These are phyloP conservation scores for Leishmania major DNA, from an alignment of 208 protist genomes.

Conservation along the genomic window DNA sequence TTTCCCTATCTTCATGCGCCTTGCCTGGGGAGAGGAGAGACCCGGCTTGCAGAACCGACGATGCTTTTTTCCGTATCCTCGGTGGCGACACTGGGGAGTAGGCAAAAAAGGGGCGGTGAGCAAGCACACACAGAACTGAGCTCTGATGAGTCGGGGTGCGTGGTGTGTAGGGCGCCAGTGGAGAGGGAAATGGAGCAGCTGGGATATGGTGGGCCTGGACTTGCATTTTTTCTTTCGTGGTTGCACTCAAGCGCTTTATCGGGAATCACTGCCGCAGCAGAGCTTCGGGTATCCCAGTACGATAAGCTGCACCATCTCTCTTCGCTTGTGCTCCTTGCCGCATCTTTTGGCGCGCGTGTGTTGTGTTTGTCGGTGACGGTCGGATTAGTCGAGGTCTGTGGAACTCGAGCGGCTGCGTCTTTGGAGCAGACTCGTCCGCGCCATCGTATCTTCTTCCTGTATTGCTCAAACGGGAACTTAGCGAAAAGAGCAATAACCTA, in stretches of 20 bases:
- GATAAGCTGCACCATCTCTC: neutral
- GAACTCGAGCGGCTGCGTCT: neutral
- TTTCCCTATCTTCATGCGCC: neutral
- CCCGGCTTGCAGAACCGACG: neutral
- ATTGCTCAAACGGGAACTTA: neutral
- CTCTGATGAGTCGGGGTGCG: neutral
- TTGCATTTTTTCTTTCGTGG: slow-evolving; percentile 5
- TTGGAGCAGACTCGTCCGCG: neutral
- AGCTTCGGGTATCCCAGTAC: neutral
- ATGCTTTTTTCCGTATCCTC: neutral
- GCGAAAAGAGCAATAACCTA: neutral
- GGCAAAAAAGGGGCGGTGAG: neutral
- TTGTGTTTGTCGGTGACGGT: neutral
- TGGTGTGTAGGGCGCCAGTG: neutral
- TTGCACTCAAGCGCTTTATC: neutral
- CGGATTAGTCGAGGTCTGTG: neutral
- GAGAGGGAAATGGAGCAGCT: neutral
- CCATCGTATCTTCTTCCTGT: slow-evolving; percentile 1
- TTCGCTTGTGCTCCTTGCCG: neutral
- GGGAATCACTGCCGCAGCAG: neutral
- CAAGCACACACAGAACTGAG: neutral
- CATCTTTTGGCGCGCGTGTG: neutral
- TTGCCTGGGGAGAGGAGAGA: neutral
- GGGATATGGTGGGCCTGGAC: neutral
- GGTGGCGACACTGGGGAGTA: neutral